Evolutionary conservation across 169 alveolate species (phyloP).

Genomic region (Eimeria necatrix): DNA sequence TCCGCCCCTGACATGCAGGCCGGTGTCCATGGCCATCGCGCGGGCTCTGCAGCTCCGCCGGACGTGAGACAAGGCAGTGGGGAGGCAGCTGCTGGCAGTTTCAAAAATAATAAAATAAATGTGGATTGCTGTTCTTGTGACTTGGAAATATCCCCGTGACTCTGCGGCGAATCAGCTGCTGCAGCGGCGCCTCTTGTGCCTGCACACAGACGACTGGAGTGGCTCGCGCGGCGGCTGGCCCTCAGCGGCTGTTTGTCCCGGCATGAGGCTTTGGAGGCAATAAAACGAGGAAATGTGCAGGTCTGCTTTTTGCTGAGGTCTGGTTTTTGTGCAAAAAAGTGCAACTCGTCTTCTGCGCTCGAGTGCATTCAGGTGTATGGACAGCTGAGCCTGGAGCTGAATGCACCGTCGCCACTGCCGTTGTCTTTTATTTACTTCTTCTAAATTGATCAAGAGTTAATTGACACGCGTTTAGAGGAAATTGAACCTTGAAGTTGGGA

Average conservation of each 20-base stretch:
- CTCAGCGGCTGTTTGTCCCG: constrained; percentile 53
- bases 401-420: too few relatives aligned
- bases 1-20: background rate
- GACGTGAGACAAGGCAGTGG: background rate
- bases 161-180: too few relatives aligned
- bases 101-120: too few relatives aligned
- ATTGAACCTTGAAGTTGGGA: too few relatives aligned
- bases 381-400: too few relatives aligned
- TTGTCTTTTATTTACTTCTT: too few relatives aligned
- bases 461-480: too few relatives aligned
- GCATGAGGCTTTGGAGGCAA: constrained; percentile 28
- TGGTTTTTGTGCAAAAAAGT: background rate
- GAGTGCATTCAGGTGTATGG: too few relatives aligned
- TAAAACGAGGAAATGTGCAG: constrained; percentile 22
- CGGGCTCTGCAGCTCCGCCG: constrained; percentile 55
- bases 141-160: too few relatives aligned
- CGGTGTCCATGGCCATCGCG: constrained; percentile 35
- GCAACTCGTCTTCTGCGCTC: too few relatives aligned
- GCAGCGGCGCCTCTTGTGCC: background rate
- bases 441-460: too few relatives aligned
- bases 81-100: too few relatives aligned
- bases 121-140: background rate
- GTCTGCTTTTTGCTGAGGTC: background rate
- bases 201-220: constrained; percentile 42
- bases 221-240: constrained; percentile 50